phyloP scores from a whole-genome alignment of 306 rosid species.

The Adenanthera pavonina region DNA sequence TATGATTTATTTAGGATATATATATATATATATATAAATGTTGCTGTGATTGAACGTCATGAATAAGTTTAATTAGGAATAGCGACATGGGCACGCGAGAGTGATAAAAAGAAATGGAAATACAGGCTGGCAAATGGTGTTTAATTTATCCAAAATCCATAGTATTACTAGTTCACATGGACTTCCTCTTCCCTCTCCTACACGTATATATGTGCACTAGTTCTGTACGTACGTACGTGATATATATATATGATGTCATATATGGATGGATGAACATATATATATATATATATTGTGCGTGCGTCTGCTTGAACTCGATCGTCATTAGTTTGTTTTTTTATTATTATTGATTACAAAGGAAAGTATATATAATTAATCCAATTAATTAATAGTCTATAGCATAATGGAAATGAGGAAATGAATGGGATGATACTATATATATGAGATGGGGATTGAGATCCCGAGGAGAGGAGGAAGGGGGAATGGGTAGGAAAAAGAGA shows the following conservation, averaged over 20 bases:
- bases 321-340: too few relatives aligned
- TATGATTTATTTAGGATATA: too few relatives aligned
- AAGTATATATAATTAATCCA: too few relatives aligned
- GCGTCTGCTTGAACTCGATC: too few relatives aligned
- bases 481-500: slow-evolving; percentile 27
- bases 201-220: not conserved
- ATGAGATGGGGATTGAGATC: not conserved
- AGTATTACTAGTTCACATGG: slow-evolving; percentile 59
- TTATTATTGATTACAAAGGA: too few relatives aligned
- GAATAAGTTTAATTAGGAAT: slow-evolving; percentile 34
- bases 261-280: too few relatives aligned
- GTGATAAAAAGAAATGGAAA: slow-evolving; percentile 44
- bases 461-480: not conserved
- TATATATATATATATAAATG: too few relatives aligned
- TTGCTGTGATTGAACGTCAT: slow-evolving; percentile 34
- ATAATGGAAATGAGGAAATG: not conserved
- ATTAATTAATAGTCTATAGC: not conserved
- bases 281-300: too few relatives aligned
- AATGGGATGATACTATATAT: not conserved
- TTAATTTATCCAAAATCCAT: slow-evolving; percentile 39
- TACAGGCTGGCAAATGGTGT: slow-evolving; percentile 62
- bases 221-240: too few relatives aligned
- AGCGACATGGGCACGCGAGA: slow-evolving; percentile 55
- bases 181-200: slow-evolving; percentile 48
- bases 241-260: too few relatives aligned